phyloP scores from a whole-genome alignment of 1,139 yeast genomes.

The Geotrichum klebahnii region DNA sequence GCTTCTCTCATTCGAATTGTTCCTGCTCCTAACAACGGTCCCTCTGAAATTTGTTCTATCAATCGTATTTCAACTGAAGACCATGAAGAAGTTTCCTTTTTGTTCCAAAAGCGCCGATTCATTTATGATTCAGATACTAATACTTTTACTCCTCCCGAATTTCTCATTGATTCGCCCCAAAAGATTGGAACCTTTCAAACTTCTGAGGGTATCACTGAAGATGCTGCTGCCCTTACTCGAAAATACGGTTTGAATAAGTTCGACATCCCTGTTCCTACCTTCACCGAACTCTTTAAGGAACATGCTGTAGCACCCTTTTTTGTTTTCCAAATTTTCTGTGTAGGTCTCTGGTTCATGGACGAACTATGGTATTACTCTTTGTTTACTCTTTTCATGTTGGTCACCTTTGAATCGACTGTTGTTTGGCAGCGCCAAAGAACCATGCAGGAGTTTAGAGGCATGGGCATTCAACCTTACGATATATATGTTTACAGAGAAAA shows the following conservation, averaged over 20 bases:
- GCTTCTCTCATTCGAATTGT: constrained; percentile 71
- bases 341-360: constrained; percentile 93
- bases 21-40: constrained; percentile 83
- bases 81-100: constrained; percentile 63
- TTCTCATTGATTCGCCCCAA: constrained; percentile 56
- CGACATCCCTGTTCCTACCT: constrained; percentile 93
- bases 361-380: constrained; percentile 95
- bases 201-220: constrained; percentile 55
- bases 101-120: constrained; percentile 90
- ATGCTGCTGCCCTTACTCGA: constrained; percentile 53
- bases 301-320: constrained; percentile 98
- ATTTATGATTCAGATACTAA: constrained; percentile 55
- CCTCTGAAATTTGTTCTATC: constrained; percentile 72
- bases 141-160: constrained; percentile 76
- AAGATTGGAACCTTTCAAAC: constrained; percentile 56
- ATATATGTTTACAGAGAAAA: constrained; percentile 67
- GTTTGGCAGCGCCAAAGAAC: constrained; percentile 90
- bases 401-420: constrained; percentile 89
- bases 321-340: constrained; percentile 93
- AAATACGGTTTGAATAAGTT: constrained; percentile 80
- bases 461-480: constrained; percentile 92
- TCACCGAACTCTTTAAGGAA: constrained; percentile 84
- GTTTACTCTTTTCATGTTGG: constrained; percentile 86
- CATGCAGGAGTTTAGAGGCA: constrained; percentile 89
- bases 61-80: constrained; percentile 56